A percentile compares a stretch with the other conserved stretches of the same genome.
Evolutionary conservation across 2,329 filamentous ascomycete species (phyloP).

Genomic region (Epicoccum sorghinum): DNA sequence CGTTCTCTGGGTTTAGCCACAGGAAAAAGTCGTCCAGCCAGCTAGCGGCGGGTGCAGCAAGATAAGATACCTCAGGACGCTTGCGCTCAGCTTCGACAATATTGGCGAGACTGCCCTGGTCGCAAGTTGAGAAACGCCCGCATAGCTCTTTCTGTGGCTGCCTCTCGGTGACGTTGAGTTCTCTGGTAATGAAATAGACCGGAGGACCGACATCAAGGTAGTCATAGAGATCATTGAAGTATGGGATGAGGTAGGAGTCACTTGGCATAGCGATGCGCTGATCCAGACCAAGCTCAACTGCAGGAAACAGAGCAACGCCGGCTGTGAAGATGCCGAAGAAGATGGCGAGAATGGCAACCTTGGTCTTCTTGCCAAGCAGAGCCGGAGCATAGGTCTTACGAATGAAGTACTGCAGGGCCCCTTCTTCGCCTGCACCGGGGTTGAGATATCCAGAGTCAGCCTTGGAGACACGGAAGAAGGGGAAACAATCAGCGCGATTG

Average conservation of each 20-base stretch:
- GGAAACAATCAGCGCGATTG: conserved; percentile 87
- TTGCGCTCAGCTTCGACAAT: conserved; percentile 94
- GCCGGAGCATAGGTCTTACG: conserved; percentile 85
- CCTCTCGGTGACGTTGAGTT: conserved; percentile 78
- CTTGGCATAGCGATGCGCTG: conserved; percentile 93
- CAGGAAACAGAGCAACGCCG: conserved; percentile 81
- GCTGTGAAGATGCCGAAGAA: conserved; percentile 90
- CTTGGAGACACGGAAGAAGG: conserved; percentile 81
- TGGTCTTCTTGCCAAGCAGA: conserved; percentile 80
- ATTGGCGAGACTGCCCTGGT: conserved; percentile 82
- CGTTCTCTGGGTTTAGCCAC: conserved; percentile 83
- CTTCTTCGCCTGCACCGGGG: conserved; percentile 80
- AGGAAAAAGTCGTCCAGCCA: conserved; percentile 98
- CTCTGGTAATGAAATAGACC: conserved; percentile 91
- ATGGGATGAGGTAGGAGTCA: conserved; percentile 92
- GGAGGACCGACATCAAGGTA: conserved; percentile 93
- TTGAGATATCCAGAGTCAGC: conserved; percentile 72
- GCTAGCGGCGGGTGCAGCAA: conserved; percentile 85
- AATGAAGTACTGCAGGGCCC: conserved; percentile 83
- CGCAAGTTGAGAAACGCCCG: conserved; percentile 87
- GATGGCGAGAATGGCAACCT: conserved; percentile 74
- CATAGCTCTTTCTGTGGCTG: conserved; percentile 84
- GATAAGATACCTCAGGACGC: conserved; percentile 83
- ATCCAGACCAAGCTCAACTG: conserved; percentile 85
- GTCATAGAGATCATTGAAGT: conserved; percentile 93